Evolutionary conservation across 2,329 filamentous ascomycete species (phyloP).

Genomic region (Cladosporium sp.): DNA sequence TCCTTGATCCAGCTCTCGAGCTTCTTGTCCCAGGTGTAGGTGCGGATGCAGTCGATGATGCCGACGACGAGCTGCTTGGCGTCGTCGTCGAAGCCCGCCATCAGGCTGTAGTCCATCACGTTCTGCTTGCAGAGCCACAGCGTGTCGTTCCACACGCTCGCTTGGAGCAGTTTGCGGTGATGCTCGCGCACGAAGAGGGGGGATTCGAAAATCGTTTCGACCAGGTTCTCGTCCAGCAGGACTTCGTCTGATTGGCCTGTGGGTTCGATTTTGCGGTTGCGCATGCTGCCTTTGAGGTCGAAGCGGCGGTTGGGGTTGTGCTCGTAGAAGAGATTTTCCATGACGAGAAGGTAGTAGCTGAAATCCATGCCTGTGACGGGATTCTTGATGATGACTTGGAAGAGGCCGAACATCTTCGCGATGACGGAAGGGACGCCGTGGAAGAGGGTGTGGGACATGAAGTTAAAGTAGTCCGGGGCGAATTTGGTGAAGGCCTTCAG

Average conservation of each 20-base stretch:
- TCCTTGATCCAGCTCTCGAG: slow-evolving; percentile 99
- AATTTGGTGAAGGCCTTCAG: slow-evolving; percentile 93
- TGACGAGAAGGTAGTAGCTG: slow-evolving; percentile 88
- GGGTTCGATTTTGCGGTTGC: slow-evolving; percentile 93
- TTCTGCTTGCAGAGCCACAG: slow-evolving; percentile 91
- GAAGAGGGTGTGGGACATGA: slow-evolving; percentile 95
- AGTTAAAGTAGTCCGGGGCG: slow-evolving; percentile 93
- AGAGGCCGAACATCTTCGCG: slow-evolving; percentile 98
- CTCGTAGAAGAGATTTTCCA: slow-evolving; percentile 98
- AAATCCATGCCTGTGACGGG: slow-evolving; percentile 86
- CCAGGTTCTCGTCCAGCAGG: slow-evolving; percentile 95
- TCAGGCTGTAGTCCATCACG: slow-evolving; percentile 98
- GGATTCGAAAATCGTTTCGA: slow-evolving; percentile 97
- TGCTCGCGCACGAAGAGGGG: slow-evolving; percentile 94
- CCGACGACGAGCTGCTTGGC: slow-evolving; percentile 91
- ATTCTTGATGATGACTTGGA: slow-evolving; percentile 96
- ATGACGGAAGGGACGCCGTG: slow-evolving; percentile 91
- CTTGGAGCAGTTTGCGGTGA: slow-evolving; percentile 86
- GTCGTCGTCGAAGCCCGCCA: slow-evolving; percentile 93
- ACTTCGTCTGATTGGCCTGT: slow-evolving; percentile 97
- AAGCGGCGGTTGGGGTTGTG: slow-evolving; percentile 75
- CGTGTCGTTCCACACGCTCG: slow-evolving; percentile 96
- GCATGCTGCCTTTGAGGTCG: slow-evolving; percentile 97
- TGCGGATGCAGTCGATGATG: slow-evolving; percentile 97
- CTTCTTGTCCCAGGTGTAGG: slow-evolving; percentile 99